Percentiles rank a stretch among this genome's conserved stretches.
Conservation (phyloP, 208 protist species). For the Trypanosomatidae sp. region DNA sequence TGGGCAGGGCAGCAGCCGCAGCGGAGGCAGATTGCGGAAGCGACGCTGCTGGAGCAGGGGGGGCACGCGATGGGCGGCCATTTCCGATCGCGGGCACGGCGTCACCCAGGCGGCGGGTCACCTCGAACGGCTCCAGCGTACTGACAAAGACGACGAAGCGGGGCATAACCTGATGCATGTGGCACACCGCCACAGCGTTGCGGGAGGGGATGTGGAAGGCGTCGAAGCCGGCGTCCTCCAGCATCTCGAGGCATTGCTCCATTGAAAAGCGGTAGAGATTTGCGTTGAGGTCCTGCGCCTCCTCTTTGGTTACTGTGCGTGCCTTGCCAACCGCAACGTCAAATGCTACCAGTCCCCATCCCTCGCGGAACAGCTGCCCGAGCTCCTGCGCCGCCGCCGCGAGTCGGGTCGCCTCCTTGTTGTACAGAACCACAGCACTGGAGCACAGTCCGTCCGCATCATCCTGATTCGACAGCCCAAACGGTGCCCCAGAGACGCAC, state of each 20-base stretch:
- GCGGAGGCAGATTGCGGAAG: background rate
- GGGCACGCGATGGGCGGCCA: slow-evolving; percentile 3
- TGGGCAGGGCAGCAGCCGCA: background rate
- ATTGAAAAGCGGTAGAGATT: slow-evolving; percentile 50
- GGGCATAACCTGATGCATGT: slow-evolving; percentile 49
- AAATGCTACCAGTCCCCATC: slow-evolving; percentile 64
- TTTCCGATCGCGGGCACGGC: background rate
- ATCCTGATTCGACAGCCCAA: slow-evolving; percentile 30
- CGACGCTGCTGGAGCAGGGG: background rate
- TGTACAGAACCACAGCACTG: slow-evolving; percentile 61
- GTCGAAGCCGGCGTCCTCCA: slow-evolving; percentile 67
- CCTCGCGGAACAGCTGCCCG: slow-evolving; percentile 20
- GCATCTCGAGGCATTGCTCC: slow-evolving; percentile 62
- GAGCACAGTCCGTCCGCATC: slow-evolving; percentile 49
- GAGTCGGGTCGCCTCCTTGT: slow-evolving; percentile 32
- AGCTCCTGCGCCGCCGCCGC: slow-evolving; percentile 18
- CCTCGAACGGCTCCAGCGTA: slow-evolving; percentile 15
- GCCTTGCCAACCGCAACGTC: slow-evolving; percentile 46
- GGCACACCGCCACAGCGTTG: slow-evolving; percentile 52
- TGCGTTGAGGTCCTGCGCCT: slow-evolving; percentile 45
- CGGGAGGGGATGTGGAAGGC: slow-evolving; percentile 39
- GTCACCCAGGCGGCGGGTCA: slow-evolving; percentile 18
- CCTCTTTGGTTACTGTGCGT: slow-evolving; percentile 44
- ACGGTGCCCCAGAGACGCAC: slow-evolving; percentile 21
- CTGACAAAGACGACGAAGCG: slow-evolving; percentile 47